These are phyloP conservation scores for Pueraria montana DNA, from an alignment of 306 rosid species.

Conservation along the genomic window DNA sequence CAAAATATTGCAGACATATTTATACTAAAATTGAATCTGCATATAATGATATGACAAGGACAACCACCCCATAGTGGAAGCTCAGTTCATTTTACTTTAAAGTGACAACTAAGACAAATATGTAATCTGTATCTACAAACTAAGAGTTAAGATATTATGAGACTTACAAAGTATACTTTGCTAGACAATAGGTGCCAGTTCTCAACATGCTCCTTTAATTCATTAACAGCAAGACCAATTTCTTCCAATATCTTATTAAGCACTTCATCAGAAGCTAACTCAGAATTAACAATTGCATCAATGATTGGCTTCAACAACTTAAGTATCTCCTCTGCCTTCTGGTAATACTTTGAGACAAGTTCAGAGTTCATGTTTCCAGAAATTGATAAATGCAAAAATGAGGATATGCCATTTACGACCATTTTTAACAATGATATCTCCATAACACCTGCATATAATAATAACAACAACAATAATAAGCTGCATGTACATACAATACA, in stretches of 20 bases:
- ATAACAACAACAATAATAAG: conserved; percentile 24
- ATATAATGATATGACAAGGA: conserved; percentile 38
- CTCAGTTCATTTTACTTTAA: conserved; percentile 23
- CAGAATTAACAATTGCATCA: conserved; percentile 76
- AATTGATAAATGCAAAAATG: conserved; percentile 72
- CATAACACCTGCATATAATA: conserved; percentile 79
- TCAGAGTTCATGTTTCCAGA: conserved; percentile 72
- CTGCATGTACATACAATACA: conserved; percentile 38
- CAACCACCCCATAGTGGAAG: conserved; percentile 39
- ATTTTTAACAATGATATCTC: conserved; percentile 80
- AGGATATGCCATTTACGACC: conserved; percentile 75
- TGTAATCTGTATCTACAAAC: conserved; percentile 16
- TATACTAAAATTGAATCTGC: conserved; percentile 29
- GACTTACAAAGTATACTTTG: conserved; percentile 94
- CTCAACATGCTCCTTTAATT: conserved; percentile 77
- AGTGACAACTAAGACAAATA: conserved; percentile 10
- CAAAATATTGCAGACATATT: no score
- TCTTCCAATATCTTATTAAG: conserved; percentile 75
- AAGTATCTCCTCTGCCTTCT: conserved; percentile 76
- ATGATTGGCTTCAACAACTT: conserved; percentile 83
- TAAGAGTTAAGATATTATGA: conserved; percentile 31
- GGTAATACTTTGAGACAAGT: conserved; percentile 77
- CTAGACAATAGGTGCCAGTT: conserved; percentile 86
- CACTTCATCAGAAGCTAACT: conserved; percentile 72
- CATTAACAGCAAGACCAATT: conserved; percentile 71